Conservation (phyloP, 352 stramenopile genomes). For the Pythium brachiatum region DNA sequence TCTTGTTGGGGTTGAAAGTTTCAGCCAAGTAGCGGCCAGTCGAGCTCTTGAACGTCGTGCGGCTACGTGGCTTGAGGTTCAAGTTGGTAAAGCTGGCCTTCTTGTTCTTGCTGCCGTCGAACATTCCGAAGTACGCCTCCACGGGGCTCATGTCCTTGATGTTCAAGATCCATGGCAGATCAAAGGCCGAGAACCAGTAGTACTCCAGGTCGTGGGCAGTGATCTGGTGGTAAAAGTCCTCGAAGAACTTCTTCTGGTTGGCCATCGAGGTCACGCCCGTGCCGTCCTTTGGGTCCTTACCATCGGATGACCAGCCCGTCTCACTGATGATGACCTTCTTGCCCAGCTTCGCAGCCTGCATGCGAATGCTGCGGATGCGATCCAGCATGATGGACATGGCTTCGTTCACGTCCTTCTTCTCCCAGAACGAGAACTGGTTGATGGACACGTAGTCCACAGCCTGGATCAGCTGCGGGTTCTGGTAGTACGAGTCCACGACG, state of each 20-base stretch:
- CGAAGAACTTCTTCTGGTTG: slow-evolving; percentile 67
- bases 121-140: slow-evolving; percentile 66
- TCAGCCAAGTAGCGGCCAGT: slow-evolving; percentile 25
- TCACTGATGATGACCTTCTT: slow-evolving; percentile 74
- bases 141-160: slow-evolving; percentile 32
- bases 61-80: slow-evolving; percentile 30
- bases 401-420: slow-evolving; percentile 46
- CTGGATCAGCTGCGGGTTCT: slow-evolving; percentile 52
- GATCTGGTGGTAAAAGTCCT: slow-evolving; percentile 64
- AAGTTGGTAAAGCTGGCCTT: slow-evolving; percentile 57
- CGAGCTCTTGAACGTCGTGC: slow-evolving; percentile 16
- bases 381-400: slow-evolving; percentile 46
- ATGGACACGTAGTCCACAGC: slow-evolving; percentile 66
- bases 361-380: slow-evolving; percentile 47
- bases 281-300: slow-evolving; percentile 27
- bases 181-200: slow-evolving; percentile 76
- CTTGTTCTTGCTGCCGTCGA: slow-evolving; percentile 45
- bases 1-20: slow-evolving; percentile 26
- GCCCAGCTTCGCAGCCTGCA: slow-evolving; percentile 35
- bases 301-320: slow-evolving; percentile 59
- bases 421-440: slow-evolving; percentile 85
- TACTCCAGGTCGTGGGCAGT: slow-evolving; percentile 47
- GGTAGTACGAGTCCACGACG: slow-evolving; percentile 65
- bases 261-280: slow-evolving; percentile 33
- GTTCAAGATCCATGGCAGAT: slow-evolving; percentile 54